These are phyloP conservation scores for Tremella yokohamensis DNA, from an alignment of 768 basidiomycete genomes.

Conservation along the genomic window DNA sequence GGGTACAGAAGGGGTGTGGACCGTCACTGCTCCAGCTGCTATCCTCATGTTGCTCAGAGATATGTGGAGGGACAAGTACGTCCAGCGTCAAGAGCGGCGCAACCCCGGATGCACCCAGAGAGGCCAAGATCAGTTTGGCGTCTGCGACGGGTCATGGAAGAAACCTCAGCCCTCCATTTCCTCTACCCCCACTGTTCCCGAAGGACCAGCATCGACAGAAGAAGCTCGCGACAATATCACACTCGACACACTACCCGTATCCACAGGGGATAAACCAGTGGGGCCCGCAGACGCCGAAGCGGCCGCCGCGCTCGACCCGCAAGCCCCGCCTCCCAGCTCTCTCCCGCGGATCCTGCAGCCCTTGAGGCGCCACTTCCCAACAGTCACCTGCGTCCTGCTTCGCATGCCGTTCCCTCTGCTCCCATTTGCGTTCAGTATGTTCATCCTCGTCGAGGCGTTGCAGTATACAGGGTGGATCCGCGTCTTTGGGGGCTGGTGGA, in stretches of 20 bases:
- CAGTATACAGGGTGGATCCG: slow-evolving; percentile 81
- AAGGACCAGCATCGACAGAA: no score
- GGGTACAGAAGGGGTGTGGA: slow-evolving; percentile 49
- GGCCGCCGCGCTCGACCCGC: neutral
- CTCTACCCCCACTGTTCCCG: neutral
- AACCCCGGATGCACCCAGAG: neutral
- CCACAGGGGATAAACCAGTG: neutral
- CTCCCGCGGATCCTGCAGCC: neutral
- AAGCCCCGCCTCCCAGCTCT: neutral
- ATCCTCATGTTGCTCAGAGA: slow-evolving; percentile 69
- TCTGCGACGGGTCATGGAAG: neutral
- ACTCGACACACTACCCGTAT: slow-evolving; percentile 6
- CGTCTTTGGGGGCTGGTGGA: slow-evolving; percentile 71
- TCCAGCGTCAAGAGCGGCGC: slow-evolving; percentile 1
- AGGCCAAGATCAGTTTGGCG: neutral
- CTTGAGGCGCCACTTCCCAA: slow-evolving; percentile 59
- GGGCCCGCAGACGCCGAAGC: neutral
- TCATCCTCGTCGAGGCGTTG: slow-evolving; percentile 85
- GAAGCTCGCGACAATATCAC: neutral
- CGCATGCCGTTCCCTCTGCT: slow-evolving; percentile 76
- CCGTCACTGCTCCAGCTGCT: slow-evolving; percentile 76
- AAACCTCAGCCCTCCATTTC: neutral
- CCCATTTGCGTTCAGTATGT: slow-evolving; percentile 90
- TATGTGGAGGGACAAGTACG: slow-evolving; percentile 48
- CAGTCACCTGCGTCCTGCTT: slow-evolving; percentile 55